These are phyloP conservation scores for Groenewaldozyma sp. DNA, from an alignment of 1,139 yeast genomes.

Conservation along the genomic window DNA sequence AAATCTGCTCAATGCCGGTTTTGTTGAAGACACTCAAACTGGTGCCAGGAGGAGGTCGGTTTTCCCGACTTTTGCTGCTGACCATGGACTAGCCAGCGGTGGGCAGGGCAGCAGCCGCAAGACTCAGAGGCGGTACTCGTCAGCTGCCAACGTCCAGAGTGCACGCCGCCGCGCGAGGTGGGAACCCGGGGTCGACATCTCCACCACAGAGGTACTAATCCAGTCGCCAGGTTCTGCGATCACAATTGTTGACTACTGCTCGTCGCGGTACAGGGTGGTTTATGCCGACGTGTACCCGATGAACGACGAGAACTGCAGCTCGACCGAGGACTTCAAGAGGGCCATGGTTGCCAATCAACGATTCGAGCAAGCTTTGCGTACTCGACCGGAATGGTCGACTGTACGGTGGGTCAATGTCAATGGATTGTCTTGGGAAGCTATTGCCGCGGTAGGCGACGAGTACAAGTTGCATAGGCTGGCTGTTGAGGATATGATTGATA, in stretches of 20 bases:
- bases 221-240: slow-evolving; percentile 40
- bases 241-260: slow-evolving; percentile 40
- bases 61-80: too few species aligned
- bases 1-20: too few species aligned
- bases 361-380: slow-evolving; percentile 19
- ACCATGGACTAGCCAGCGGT: too few species aligned
- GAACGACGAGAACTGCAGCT: slow-evolving; percentile 7
- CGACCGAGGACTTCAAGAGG: slow-evolving; percentile 5
- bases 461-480: slow-evolving; percentile 41
- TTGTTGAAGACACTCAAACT: too few species aligned
- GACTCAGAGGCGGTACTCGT: background rate
- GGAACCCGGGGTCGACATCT: slow-evolving; percentile 49
- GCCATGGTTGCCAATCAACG: slow-evolving; percentile 11
- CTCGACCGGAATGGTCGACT: slow-evolving; percentile 39
- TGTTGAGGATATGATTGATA: slow-evolving; percentile 49
- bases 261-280: slow-evolving; percentile 34
- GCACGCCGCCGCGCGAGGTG: slow-evolving; percentile 31
- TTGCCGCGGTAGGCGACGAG: slow-evolving; percentile 33
- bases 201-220: slow-evolving; percentile 40
- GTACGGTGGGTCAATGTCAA: slow-evolving; percentile 49
- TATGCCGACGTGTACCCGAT: slow-evolving; percentile 24
- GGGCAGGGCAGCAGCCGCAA: too few species aligned
- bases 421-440: slow-evolving; percentile 48
- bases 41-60: too few species aligned
- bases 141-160: background rate